Evolutionary conservation across 148 eudicot genomes (phyloP), one percentile per base, ranked within the genome.

Genomic region (Diospyros lotus): DNA sequence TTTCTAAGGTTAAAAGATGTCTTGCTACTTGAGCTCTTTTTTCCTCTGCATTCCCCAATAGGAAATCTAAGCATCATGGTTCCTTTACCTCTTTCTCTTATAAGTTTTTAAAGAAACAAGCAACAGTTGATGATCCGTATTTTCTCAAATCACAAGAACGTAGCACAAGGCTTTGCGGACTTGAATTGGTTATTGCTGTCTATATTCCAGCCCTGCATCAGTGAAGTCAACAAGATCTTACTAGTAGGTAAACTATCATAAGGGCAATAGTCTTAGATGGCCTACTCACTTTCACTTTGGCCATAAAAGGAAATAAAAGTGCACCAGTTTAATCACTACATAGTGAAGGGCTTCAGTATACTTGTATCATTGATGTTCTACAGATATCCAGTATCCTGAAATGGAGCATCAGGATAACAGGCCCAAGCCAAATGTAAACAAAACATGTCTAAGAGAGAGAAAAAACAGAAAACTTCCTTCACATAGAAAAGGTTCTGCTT

Each of bases 91-190:
- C 4, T 48, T 50, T 2, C 28, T 7, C 54, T 9, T 42, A 7
- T 28, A 18, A 68, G 38, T 48, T 3, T 28, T 18, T 50, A 14
- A 39, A 46, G 54, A 3, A 7, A 42, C 9, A 48, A 2, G 1
- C 9, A 15, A 68, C 50, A 4, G 42, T 28, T 28, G 51, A 68
- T 68, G 71, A 69, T 68, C 39, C n/a, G 11, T 69, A 52, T 69
- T 18, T 12, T 38, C 44, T 51, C 15, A 14, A 68, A 51, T 40
- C 69, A 18, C 6, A 28, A 60, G 9, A 38, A 60, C 5, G 44
- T 68, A 12, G 72, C 38, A 55, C 8, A 70, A 70, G 13, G n/a
- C 62, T 54, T 54, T 40, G 62, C 73, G 6, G 38, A 38, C 10
- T 51, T 12, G 4, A 12, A 9, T 69, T 40, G 59, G 45, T 42